Percentiles rank a stretch among this genome's conserved stretches.
phyloP scores from a whole-genome alignment of 2,329 filamentous ascomycete species.

The Colletotrichum orbiculare region DNA sequence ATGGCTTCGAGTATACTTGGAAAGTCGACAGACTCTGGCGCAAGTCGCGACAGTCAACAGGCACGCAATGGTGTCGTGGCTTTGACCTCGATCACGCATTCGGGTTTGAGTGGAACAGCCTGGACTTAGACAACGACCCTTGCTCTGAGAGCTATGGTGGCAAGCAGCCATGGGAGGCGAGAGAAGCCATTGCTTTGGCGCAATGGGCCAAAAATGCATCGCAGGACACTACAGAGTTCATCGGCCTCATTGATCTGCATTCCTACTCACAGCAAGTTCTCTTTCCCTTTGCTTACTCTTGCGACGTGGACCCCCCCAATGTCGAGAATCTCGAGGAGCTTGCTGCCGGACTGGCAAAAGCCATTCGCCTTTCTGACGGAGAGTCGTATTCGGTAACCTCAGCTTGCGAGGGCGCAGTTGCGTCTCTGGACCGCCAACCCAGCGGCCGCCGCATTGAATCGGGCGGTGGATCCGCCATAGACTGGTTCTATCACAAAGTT shows the following conservation, averaged over 20 bases:
- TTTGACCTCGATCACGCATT: conserved; percentile 91
- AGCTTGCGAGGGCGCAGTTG: conserved; percentile 84
- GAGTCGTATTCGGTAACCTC: conserved; percentile 82
- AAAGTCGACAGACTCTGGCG: conserved; percentile 92
- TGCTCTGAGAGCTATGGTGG: conserved; percentile 94
- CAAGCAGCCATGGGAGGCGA: conserved; percentile 82
- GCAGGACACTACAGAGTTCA: conserved; percentile 76
- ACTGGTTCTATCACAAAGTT: conserved; percentile 95
- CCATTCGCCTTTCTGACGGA: conserved; percentile 83
- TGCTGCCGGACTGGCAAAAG: conserved; percentile 86
- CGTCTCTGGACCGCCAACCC: conserved; percentile 45
- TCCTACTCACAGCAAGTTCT: conserved; percentile 96
- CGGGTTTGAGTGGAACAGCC: conserved; percentile 76
- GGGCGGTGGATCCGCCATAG: conserved; percentile 86
- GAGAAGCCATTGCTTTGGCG: conserved; percentile 80
- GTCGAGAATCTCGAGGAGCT: conserved; percentile 93
- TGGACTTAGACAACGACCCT: conserved; percentile 77
- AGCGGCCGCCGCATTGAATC: conserved; percentile 66
- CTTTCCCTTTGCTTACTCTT: conserved; percentile 92
- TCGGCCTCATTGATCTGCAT: conserved; percentile 91
- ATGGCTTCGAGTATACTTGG: conserved; percentile 96
- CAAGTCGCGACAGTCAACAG: conserved; percentile 89
- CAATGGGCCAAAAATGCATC: conserved; percentile 88
- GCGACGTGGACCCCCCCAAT: conserved; percentile 80
- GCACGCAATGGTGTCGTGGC: conserved; percentile 84